Evolutionary conservation across 768 basidiomycete species (phyloP), one percentile per base, ranked within the genome.

Genomic region (Tylopilus plumbeoviolaceoides): DNA sequence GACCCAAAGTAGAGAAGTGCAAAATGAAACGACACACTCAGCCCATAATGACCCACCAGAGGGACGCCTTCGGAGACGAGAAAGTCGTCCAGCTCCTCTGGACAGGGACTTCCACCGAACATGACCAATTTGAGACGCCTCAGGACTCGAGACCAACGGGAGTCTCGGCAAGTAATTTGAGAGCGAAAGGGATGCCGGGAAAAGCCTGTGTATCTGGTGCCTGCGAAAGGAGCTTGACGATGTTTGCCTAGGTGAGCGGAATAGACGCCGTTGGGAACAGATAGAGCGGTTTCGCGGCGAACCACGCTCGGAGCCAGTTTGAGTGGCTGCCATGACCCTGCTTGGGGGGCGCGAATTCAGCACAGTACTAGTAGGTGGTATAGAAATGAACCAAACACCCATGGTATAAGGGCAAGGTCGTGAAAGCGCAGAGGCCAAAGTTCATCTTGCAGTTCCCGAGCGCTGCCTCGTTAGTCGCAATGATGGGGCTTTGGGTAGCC

Each of bases 91-190:
- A 83, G 64, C 42, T 81, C 79, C 39, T 79, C 73, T 44, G 82
- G 79, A 41, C 81, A 71, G 5, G 82, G 69, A 11, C 77, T 76
- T 1, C 82, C 82, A 25, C 77, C 78, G 54, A 73, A 81, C 20
- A 70, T 72, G 27, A 81, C 78, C 17, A 77, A 59, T 41, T 80
- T 73, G 58, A 82, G 78, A 14, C 63, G 59, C 18, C 61, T 66
- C 6, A 84, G 69, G 12, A 70, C 63, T 4, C 67, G 53, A 75
- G 63, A 21, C 80, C 81, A 55, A 77, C 76, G 8, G 69, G 61
- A 0, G 73, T 73, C 64, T 82, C 82, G 0, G 68, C 74, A 1
- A 83, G 67, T 1, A 83, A 64, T 62, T 78, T 72, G 38, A 74
- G 69, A 18, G 74, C 68, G 44, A 59, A 47, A 12, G 75, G 75